Evolutionary conservation across 805 yeast species (phyloP).

Genomic region (Pichia kluyveri): DNA sequence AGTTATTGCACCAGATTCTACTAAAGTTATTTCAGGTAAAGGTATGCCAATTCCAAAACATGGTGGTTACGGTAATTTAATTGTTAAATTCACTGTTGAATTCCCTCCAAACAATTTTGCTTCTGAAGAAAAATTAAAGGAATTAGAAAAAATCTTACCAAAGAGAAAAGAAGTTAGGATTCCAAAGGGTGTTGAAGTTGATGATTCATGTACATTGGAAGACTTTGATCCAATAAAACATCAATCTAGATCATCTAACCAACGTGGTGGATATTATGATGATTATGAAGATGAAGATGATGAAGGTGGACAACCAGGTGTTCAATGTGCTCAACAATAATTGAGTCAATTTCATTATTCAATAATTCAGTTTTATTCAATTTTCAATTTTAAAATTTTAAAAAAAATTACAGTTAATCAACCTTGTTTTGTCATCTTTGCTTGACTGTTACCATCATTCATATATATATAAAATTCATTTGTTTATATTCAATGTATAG

Average conservation of each 20-base stretch:
- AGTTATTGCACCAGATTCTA: conserved; percentile 74
- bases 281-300: conserved; percentile 47
- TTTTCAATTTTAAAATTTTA: background rate
- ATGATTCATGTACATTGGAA: conserved; percentile 40
- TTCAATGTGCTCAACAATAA: conserved; percentile 91
- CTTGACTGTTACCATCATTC: background rate
- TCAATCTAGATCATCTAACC: conserved; percentile 26
- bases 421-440: background rate
- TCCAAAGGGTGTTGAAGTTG: conserved; percentile 70
- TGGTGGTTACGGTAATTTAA: conserved; percentile 83
- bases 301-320: conserved; percentile 57
- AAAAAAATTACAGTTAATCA: background rate
- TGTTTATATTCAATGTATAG: no score
- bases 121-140: conserved; percentile 61
- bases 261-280: conserved; percentile 34
- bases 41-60: conserved; percentile 96
- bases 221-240: conserved; percentile 24
- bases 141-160: conserved; percentile 72
- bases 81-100: conserved; percentile 75
- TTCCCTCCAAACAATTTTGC: conserved; percentile 79
- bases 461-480: no score
- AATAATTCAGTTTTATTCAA: background rate
- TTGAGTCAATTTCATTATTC: background rate
- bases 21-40: conserved; percentile 79
- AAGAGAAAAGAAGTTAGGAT: conserved; percentile 51